Evolutionary conservation across 73 alveolate species (phyloP), one percentile per base, ranked within the genome.

Genomic region (Vitrella brassicaformis): DNA sequence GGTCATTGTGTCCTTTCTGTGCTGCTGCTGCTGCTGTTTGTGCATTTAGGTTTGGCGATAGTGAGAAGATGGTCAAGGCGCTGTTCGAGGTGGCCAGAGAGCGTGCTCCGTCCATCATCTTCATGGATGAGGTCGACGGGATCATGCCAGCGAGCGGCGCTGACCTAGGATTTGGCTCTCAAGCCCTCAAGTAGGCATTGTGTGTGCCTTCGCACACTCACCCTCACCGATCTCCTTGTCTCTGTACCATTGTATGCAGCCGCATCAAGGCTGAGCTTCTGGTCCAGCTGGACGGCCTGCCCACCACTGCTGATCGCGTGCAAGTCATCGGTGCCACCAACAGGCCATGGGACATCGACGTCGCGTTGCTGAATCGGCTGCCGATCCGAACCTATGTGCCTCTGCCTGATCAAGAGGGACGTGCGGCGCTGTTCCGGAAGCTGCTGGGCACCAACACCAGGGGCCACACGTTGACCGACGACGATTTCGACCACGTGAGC

Each of bases 101-200:
- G 31, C 88, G 91, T 75, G 92, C 92, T 73, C 98, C 98, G 1
- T 73, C 96, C 66, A 98, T 96, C 10, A 91, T 96, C 31, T 96
- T 96, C 81, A 90, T 96, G 28, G 99, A 96, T 90, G 99, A 96
- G 85, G 95, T 96, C 47, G 99, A 96, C 84, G 90, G 98, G 47
- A 80, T 96, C 31, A 88, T 96, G 97, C 47, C 69, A 94, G 56
- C 90, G 99, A 81, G 87, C 85, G 66, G 98, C 94, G 31, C 85
- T 84, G 66, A 99, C 95, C 77, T 85, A 90, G 80, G 99, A 96
- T 75, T n/a, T n/a, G n/a, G n/a, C n/a, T n/a, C n/a, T n/a, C n/a
- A n/a, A n/a, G n/a, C n/a, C n/a, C n/a, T n/a, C n/a, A n/a, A n/a
- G n/a, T n/a, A n/a, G n/a, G n/a, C n/a, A n/a, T n/a, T n/a, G n/a